Evolutionary conservation across 306 rosid species (phyloP), one percentile per base, ranked within the genome.

Genomic region (Mimosa bimucronata): DNA sequence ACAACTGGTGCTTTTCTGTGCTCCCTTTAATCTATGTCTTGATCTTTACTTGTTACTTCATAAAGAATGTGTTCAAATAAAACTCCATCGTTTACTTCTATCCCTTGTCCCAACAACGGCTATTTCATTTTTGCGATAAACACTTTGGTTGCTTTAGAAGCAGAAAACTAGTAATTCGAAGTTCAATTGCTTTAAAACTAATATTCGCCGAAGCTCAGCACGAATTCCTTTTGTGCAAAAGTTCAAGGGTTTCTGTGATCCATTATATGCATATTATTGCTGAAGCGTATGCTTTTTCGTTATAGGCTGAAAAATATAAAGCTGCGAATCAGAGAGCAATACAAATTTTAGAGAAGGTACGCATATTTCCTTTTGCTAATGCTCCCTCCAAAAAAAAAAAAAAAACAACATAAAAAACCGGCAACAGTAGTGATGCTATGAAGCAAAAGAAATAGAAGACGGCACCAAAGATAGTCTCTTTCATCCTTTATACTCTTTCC

Each of bases 341-440:
- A 28, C 88, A 88, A 80, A 77, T 86, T 81, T 84, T 94, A 75
- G 96, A 92, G 82, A 92, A 90, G 97, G 98, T 91, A 88, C 28
- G 77, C 21, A 42, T 41, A 61, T 21, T 41, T 18, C 19, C 12
- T 52, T 26, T 14, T 55, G 46, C 55, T 23, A 18, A 48, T 78
- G 28, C 37, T 6, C 30, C 6, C 30, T 15, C 50, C 64, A 0
- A 13, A 13, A 44, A 12, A 42, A 42, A 9, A 41, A 41, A 7
- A 18, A 61, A 25, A n/a, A n/a, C n/a, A n/a, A n/a, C n/a, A n/a
- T n/a, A 74, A 41, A 26, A 69, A 28, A 23, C n/a, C 4, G 19
- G 1, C 23, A 45, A 13, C 73, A 12, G 50, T 15, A 40, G 19
- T 25, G 57, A 23, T 44, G 9, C 21, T 30, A 2, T 5, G 13